Base-by-base conservation (phyloP, 306 rosid genomes). In the Arachis hypogaea region DNA sequence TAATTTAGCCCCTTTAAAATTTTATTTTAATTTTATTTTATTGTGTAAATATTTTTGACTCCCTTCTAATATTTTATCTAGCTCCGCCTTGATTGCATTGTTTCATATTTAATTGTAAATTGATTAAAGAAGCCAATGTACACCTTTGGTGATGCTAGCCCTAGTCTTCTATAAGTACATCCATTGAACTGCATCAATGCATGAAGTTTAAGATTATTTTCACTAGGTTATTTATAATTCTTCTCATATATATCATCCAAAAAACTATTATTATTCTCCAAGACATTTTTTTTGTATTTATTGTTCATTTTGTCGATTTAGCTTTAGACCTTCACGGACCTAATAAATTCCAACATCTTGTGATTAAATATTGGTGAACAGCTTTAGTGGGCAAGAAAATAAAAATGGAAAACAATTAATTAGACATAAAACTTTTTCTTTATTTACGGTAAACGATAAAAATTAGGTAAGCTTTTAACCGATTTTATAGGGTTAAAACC, bases 381-480 rank as follows among this genome's bases (percentile, higher is more conserved):
- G 55, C 4, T 10, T 49, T 10, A 10, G 33, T 2, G 38, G 38
- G 4, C 38, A 2, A 33, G 38, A 18, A 55, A 55, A 55, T 7
- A 14, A 18, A 52, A 52, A 14, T 52, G 7, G 29, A 52, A 11
- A 14, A 22, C 2, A 46, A 9, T 12, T 56, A 42, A 70, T 49
- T 7, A 54, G 28, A 42, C 47, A 44, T 65, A 14, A 46, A 9
- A 5, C 5, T n/a, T 75, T 52, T 65, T 74, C 46, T 63, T 54
- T 8, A 54, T 74, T 63, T 33, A 61, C 71, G n/a, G 6, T 3
- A 28, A 41, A 63, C 45, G 46, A 64, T 7, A 38, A 74, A 74
- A 43, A 55, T 74, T 66, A 29, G 71, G 29, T 11, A 3, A 49
- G 71, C 45, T 11, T 33, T 11, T 22, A 22, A 28, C 22, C 6